phyloP scores from a whole-genome alignment of 495 filamentous ascomycete species.

The Tuber brumale region DNA sequence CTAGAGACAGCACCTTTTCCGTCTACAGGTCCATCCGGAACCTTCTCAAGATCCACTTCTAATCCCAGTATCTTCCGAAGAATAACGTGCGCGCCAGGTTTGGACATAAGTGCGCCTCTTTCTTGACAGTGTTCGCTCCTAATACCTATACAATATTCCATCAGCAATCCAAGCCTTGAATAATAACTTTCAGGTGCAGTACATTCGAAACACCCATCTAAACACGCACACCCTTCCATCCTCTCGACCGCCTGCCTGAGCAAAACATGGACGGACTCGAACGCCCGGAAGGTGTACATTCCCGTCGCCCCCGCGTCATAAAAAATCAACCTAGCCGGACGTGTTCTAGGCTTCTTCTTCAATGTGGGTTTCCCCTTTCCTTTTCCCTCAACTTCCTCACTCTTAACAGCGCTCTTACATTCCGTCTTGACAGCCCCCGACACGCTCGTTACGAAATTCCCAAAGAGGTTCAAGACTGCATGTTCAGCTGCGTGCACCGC shows the following conservation, averaged over 20 bases:
- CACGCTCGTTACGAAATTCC: constrained; percentile 79
- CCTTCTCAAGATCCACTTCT: constrained; percentile 66
- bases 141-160: constrained; percentile 46
- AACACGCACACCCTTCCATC: constrained; percentile 62
- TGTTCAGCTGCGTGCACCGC: constrained; percentile 95
- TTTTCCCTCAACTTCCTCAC: constrained; percentile 63
- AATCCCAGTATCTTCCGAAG: constrained; percentile 65
- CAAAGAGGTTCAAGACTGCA: constrained; percentile 75
- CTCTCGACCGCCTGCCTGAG: constrained; percentile 71
- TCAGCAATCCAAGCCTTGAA: constrained; percentile 10
- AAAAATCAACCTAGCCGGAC: constrained; percentile 84
- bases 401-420: constrained; percentile 70
- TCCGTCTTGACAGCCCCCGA: constrained; percentile 81
- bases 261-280: constrained; percentile 79
- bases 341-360: constrained; percentile 65
- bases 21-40: constrained; percentile 76
- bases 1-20: constrained; percentile 60
- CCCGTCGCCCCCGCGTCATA: constrained; percentile 72
- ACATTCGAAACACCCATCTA: constrained; percentile 79
- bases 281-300: constrained; percentile 74
- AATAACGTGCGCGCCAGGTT: constrained; percentile 76
- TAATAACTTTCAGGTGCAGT: constrained; percentile 1
- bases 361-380: constrained; percentile 4
- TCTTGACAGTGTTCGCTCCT: constrained; percentile 80
- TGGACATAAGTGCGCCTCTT: constrained; percentile 87